Conservation (phyloP, 495 filamentous ascomycete species). For the Bombardia bombarda region DNA sequence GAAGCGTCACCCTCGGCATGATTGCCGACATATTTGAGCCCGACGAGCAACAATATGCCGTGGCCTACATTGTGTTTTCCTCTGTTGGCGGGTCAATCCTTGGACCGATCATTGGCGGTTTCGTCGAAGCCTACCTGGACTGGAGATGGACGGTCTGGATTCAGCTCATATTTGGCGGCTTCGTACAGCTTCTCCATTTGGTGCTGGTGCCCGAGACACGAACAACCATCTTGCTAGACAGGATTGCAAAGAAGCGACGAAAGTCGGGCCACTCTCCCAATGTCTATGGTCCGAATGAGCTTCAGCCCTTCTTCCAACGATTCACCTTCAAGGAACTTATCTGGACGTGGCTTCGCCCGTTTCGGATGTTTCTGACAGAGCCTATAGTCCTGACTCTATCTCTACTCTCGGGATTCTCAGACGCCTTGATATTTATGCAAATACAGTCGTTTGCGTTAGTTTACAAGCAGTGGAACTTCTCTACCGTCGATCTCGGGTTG, state of each 20-base stretch:
- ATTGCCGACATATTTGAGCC: conserved; percentile 73
- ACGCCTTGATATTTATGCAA: conserved; percentile 77
- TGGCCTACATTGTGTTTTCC: conserved; percentile 68
- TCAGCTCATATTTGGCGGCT: conserved; percentile 65
- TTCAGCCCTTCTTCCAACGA: conserved; percentile 41
- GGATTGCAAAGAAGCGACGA: conserved; percentile 56
- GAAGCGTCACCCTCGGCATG: conserved; percentile 77
- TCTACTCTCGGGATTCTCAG: conserved; percentile 66
- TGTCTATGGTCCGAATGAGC: conserved; percentile 56
- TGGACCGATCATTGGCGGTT: conserved; percentile 73
- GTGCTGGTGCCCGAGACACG: conserved; percentile 64
- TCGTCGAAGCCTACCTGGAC: conserved; percentile 54
- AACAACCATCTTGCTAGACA: conserved; percentile 57
- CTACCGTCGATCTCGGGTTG: conserved; percentile 45
- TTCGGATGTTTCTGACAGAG: conserved; percentile 71
- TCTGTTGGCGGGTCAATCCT: conserved; percentile 69
- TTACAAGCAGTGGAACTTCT: conserved; percentile 57
- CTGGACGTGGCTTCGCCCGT: conserved; percentile 60
- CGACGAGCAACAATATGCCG: conserved; percentile 63
- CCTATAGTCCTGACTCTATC: conserved; percentile 68
- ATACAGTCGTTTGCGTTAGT: conserved; percentile 60
- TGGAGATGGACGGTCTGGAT: conserved; percentile 81
- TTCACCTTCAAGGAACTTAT: conserved; percentile 49
- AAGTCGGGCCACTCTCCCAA: conserved; percentile 45
- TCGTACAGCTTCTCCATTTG: conserved; percentile 57